Conservation (phyloP, 371 early-diverging fungal species). For the Mucor mucedo region DNA sequence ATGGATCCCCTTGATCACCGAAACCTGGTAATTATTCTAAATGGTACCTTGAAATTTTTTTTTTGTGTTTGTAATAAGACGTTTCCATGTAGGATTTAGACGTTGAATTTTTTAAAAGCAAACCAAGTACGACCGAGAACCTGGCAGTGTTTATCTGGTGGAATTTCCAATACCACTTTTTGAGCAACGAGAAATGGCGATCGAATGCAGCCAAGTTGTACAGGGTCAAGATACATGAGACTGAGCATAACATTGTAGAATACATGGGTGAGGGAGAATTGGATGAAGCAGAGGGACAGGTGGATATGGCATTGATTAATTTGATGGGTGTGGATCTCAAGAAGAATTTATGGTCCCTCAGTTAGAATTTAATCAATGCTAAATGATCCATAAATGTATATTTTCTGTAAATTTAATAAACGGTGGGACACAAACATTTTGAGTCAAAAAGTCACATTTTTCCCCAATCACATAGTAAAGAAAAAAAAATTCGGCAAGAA, state of each 20-base stretch:
- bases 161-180: conserved; percentile 54
- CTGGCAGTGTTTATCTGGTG: conserved; percentile 87
- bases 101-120: conserved; percentile 71
- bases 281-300: conserved; percentile 23
- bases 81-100: conserved; percentile 67
- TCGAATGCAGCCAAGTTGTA: conserved; percentile 48
- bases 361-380: too few species aligned
- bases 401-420: too few species aligned
- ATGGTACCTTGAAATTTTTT: neutral
- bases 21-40: conserved; percentile 62
- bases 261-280: conserved; percentile 70
- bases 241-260: conserved; percentile 73
- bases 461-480: too few species aligned
- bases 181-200: conserved; percentile 35
- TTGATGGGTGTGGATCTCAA: conserved; percentile 23
- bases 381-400: too few species aligned
- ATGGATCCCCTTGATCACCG: conserved; percentile 86
- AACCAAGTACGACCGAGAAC: conserved; percentile 86
- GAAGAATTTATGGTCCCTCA: neutral
- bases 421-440: too few species aligned
- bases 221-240: conserved; percentile 75
- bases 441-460: too few species aligned
- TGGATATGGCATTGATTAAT: conserved; percentile 21
- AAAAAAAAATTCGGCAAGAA: too few species aligned
- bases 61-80: neutral